A percentile compares a stretch with the other conserved stretches of the same genome.
Conservation (phyloP, 169 alveolate genomes). For the Eimeria praecox region DNA sequence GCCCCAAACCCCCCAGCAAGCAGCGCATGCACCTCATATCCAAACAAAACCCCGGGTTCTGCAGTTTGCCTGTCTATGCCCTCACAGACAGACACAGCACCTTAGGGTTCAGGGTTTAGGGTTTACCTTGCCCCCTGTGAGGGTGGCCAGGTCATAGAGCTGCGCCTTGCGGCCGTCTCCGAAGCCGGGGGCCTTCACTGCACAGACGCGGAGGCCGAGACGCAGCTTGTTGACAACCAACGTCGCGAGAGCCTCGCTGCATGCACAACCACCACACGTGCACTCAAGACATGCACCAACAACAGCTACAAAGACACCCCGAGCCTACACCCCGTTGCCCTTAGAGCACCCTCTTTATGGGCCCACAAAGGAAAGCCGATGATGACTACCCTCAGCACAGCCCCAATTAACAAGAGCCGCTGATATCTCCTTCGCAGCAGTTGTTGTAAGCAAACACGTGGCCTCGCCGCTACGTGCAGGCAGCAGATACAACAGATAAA, state of each 20-base stretch:
- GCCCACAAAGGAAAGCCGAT: background rate
- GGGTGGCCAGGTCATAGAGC: constrained; percentile 97
- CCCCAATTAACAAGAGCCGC: background rate
- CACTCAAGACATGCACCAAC: background rate
- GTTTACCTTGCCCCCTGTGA: constrained; percentile 96
- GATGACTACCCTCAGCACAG: background rate
- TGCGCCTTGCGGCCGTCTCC: constrained; percentile 98
- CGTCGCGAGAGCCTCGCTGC: constrained; percentile 99
- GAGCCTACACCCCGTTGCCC: background rate
- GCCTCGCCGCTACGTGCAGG: background rate
- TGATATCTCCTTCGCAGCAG: background rate
- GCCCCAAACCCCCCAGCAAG: background rate
- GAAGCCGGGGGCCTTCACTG: constrained; percentile 92
- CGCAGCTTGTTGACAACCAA: constrained; percentile 98
- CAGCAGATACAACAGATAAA: background rate
- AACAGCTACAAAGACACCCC: background rate
- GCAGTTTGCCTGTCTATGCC: background rate
- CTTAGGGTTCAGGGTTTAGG: background rate
- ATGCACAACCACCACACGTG: background rate
- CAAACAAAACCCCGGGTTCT: background rate
- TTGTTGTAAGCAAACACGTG: background rate
- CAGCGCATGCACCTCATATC: background rate
- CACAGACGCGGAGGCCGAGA: constrained; percentile 98
- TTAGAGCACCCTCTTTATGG: background rate
- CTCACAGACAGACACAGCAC: background rate